phyloP scores from a whole-genome alignment of 1,139 yeast species.

The Suhomyces chickasaworum region DNA sequence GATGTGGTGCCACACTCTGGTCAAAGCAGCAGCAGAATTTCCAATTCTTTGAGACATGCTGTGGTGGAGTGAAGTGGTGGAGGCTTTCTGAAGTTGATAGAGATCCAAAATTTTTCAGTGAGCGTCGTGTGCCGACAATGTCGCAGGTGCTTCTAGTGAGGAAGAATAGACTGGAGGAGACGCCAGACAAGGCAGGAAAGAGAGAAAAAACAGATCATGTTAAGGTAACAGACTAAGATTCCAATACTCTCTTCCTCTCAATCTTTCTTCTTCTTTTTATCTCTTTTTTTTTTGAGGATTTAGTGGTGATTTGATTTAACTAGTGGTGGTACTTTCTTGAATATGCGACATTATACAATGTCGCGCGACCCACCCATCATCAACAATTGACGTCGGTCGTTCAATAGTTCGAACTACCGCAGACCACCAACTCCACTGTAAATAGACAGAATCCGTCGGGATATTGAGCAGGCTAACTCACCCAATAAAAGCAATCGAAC shows the following conservation, averaged over 20 bases:
- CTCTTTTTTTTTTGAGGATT: too few relatives aligned
- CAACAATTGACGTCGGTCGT: constrained; percentile 1
- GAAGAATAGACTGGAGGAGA: neutral
- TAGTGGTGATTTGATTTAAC: neutral
- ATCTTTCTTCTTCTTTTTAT: too few relatives aligned
- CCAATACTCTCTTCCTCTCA: too few relatives aligned
- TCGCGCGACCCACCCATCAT: constrained; percentile 6
- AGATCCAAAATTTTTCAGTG: constrained; percentile 8
- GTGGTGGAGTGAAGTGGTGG: constrained; percentile 1
- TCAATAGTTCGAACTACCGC: neutral
- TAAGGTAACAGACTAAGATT: too few relatives aligned
- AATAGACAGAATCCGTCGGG: constrained; percentile 2
- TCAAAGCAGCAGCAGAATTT: constrained; percentile 70
- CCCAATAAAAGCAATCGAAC: neutral
- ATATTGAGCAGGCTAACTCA: neutral
- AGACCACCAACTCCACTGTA: neutral
- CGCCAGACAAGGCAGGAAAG: too few relatives aligned
- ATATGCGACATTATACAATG: constrained; percentile 8
- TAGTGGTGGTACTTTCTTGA: neutral
- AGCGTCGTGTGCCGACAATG: constrained; percentile 7
- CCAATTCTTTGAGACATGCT: constrained; percentile 61
- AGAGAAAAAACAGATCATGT: too few relatives aligned
- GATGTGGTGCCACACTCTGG: constrained; percentile 94
- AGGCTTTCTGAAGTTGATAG: neutral
- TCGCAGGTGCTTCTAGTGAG: neutral